Conservation (phyloP, 495 filamentous ascomycete genomes). For the Penicillium atrosanguineum region DNA sequence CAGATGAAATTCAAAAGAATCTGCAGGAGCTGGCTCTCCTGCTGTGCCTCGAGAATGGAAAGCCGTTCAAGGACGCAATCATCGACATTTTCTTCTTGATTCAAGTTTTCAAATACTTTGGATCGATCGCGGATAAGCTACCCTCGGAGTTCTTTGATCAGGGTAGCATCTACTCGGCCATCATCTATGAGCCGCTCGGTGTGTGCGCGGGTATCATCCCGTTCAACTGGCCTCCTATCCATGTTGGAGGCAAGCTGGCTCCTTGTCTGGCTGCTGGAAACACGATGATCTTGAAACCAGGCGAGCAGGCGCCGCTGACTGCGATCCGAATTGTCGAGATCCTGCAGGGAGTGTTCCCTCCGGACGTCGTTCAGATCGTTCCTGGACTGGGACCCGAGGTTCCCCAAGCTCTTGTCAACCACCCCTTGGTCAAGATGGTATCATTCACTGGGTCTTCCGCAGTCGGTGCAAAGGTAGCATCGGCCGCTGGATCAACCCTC, state of each 20-base stretch:
- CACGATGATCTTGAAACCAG: constrained; percentile 53
- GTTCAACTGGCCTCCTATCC: constrained; percentile 13
- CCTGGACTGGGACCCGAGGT: constrained; percentile 7
- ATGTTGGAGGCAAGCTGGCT: constrained; percentile 42
- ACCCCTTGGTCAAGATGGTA: constrained; percentile 17
- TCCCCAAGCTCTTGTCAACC: constrained; percentile 5
- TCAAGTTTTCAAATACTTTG: constrained; percentile 17
- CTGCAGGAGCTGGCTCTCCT: constrained; percentile 15
- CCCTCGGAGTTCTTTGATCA: constrained; percentile 18
- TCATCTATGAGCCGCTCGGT: constrained; percentile 18
- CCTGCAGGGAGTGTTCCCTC: constrained; percentile 3
- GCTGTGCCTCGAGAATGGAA: constrained; percentile 24
- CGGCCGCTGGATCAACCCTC: not conserved
- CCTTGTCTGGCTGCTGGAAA: constrained; percentile 53
- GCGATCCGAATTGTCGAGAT: constrained; percentile 7
- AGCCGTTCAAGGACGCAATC: constrained; percentile 13
- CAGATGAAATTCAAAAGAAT: constrained; percentile 12
- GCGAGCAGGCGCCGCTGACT: constrained; percentile 51
- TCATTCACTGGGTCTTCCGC: constrained; percentile 11
- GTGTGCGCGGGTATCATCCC: constrained; percentile 21
- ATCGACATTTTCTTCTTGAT: constrained; percentile 14
- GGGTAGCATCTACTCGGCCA: constrained; percentile 11
- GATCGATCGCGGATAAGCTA: constrained; percentile 14
- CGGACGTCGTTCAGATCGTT: constrained; percentile 9
- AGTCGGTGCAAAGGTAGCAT: constrained; percentile 3